Conservation (phyloP, 495 filamentous ascomycete genomes). For the Lophium mytilinum region DNA sequence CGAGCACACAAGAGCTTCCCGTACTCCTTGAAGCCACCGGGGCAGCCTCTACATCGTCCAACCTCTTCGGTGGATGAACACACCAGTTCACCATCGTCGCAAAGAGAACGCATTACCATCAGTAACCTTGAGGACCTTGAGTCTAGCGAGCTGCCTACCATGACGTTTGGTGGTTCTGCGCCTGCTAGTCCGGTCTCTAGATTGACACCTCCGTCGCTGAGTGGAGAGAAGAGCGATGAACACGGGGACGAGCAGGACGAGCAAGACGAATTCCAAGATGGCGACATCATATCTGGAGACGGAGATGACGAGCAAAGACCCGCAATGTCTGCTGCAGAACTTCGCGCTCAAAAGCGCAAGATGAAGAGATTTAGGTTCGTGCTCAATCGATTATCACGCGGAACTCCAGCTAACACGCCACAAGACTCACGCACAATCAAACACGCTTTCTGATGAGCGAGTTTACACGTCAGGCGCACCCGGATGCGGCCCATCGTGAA, state of each 20-base stretch:
- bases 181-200: constrained; percentile 33
- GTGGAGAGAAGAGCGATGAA: constrained; percentile 26
- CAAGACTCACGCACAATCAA: constrained; percentile 89
- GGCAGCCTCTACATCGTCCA: constrained; percentile 13
- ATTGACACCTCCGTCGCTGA: constrained; percentile 29
- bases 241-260: constrained; percentile 41
- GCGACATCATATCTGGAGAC: constrained; percentile 33
- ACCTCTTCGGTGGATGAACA: background rate
- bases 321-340: constrained; percentile 58
- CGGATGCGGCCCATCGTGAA: constrained; percentile 88
- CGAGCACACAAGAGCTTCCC: constrained; percentile 35
- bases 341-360: constrained; percentile 75
- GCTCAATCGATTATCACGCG: background rate
- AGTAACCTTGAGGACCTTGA: constrained; percentile 26
- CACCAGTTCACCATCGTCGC: constrained; percentile 17
- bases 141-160: constrained; percentile 14
- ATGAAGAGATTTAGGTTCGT: constrained; percentile 91
- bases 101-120: constrained; percentile 25
- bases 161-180: constrained; percentile 29
- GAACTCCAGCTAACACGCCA: background rate
- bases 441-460: constrained; percentile 96
- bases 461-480: constrained; percentile 90
- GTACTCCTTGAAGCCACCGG: constrained; percentile 26
- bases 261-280: constrained; percentile 33
- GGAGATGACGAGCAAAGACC: constrained; percentile 49